A percentile compares a stretch with the other conserved stretches of the same genome.
These are phyloP conservation scores for Jaminaea rosea DNA, from an alignment of 1,284 basidiomycete species.

Conservation along the genomic window DNA sequence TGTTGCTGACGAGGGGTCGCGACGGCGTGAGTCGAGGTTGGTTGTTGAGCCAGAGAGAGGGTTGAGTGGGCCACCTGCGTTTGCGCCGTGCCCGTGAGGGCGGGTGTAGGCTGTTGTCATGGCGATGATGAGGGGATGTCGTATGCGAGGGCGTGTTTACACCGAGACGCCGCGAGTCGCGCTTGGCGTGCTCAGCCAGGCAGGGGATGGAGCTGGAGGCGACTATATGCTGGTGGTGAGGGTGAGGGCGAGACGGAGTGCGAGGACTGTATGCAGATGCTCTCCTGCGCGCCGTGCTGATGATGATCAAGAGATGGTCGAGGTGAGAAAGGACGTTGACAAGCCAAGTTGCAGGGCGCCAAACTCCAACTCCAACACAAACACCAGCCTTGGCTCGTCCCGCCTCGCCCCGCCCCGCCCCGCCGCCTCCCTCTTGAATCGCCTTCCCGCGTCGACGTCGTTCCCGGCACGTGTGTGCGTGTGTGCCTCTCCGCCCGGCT, in stretches of 20 bases:
- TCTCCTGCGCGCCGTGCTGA: too few relatives aligned
- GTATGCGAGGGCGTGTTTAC: too few relatives aligned
- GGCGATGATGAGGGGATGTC: not conserved
- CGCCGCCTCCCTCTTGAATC: too few relatives aligned
- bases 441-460: not conserved
- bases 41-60: not conserved
- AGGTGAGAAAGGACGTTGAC: not conserved
- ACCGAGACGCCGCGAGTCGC: too few relatives aligned
- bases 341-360: not conserved
- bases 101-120: not conserved
- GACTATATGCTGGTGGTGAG: too few relatives aligned
- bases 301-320: too few relatives aligned
- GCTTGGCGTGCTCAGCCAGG: too few relatives aligned
- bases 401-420: too few relatives aligned
- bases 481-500: not conserved
- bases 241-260: too few relatives aligned
- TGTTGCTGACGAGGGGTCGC: not conserved
- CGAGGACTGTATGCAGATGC: too few relatives aligned
- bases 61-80: not conserved
- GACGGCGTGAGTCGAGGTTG: not conserved
- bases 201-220: too few relatives aligned
- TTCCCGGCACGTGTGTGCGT: not conserved
- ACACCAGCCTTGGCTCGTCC: not conserved
- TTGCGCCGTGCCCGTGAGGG: not conserved
- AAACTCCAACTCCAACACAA: not conserved